A percentile compares a stretch with the other conserved stretches of the same genome.
Conservation (phyloP, 2,329 filamentous ascomycete species). For the Cadophora sp. region DNA sequence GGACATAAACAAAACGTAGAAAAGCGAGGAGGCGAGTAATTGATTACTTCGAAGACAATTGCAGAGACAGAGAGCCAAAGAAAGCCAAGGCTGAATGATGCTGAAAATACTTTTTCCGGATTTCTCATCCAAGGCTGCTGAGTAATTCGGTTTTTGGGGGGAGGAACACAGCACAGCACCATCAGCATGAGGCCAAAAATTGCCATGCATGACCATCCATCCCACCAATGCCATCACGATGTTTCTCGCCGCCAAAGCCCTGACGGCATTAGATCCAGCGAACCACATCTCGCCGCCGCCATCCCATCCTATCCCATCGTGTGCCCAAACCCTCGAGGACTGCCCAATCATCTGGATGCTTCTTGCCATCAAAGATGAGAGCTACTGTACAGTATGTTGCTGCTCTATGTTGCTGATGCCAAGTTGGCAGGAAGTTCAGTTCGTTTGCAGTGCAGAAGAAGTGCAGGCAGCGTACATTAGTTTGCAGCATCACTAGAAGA, state of each 20-base stretch:
- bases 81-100: neutral
- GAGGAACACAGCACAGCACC: neutral
- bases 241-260: constrained; percentile 6
- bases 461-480: neutral
- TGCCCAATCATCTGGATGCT: neutral
- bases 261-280: constrained; percentile 1
- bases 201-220: neutral
- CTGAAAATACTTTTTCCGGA: neutral
- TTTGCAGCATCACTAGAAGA: constrained; percentile 9
- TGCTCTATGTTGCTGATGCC: neutral
- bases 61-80: neutral
- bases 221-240: constrained; percentile 1
- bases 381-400: neutral
- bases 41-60: too few species aligned
- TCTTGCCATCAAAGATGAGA: neutral
- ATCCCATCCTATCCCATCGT: neutral
- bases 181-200: constrained; percentile 3
- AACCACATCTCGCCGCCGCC: constrained; percentile 9
- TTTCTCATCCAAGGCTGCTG: constrained; percentile 3
- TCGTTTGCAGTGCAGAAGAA: neutral
- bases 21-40: neutral
- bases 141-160: neutral
- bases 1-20: neutral
- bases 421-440: neutral
- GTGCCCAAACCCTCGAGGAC: neutral